phyloP scores from a whole-genome alignment of 495 filamentous ascomycete species.

The Rostrohypoxylon terebratum region DNA sequence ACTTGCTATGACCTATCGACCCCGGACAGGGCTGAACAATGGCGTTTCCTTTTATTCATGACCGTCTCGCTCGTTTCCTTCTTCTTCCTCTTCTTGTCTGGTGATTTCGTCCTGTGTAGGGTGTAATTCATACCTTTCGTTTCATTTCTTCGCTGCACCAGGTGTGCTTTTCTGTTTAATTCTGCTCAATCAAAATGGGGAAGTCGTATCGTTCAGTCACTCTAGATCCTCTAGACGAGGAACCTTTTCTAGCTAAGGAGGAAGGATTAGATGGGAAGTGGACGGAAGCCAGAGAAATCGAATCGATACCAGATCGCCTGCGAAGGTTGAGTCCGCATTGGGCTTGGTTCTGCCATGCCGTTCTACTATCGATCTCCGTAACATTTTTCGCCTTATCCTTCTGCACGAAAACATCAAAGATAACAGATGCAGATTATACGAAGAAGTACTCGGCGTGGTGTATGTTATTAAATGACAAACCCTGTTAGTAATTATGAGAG shows the following conservation, averaged over 20 bases:
- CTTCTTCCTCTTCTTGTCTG: constrained; percentile 25
- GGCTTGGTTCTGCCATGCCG: constrained; percentile 59
- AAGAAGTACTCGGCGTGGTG: constrained; percentile 51
- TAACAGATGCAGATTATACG: constrained; percentile 40
- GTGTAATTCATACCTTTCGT: constrained; percentile 34
- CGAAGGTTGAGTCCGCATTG: constrained; percentile 48
- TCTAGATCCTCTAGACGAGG: constrained; percentile 57
- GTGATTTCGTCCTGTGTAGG: constrained; percentile 15
- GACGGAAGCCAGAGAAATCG: constrained; percentile 18
- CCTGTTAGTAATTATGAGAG: background rate
- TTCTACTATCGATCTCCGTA: constrained; percentile 56
- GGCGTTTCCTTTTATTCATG: constrained; percentile 8
- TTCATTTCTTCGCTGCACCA: constrained; percentile 52
- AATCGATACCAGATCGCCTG: constrained; percentile 19
- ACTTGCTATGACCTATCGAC: constrained; percentile 22
- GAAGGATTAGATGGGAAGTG: constrained; percentile 40
- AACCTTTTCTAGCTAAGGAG: constrained; percentile 51
- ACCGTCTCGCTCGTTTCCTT: constrained; percentile 1
- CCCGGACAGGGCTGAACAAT: constrained; percentile 21
- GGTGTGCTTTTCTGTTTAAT: constrained; percentile 52
- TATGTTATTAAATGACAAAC: constrained; percentile 36
- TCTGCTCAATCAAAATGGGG: constrained; percentile 44
- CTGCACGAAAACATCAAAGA: constrained; percentile 50
- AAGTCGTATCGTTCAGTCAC: constrained; percentile 50
- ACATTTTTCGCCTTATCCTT: constrained; percentile 58